phyloP scores from a whole-genome alignment of 2,329 filamentous ascomycete species.

The Phialemonium atrogriseum region DNA sequence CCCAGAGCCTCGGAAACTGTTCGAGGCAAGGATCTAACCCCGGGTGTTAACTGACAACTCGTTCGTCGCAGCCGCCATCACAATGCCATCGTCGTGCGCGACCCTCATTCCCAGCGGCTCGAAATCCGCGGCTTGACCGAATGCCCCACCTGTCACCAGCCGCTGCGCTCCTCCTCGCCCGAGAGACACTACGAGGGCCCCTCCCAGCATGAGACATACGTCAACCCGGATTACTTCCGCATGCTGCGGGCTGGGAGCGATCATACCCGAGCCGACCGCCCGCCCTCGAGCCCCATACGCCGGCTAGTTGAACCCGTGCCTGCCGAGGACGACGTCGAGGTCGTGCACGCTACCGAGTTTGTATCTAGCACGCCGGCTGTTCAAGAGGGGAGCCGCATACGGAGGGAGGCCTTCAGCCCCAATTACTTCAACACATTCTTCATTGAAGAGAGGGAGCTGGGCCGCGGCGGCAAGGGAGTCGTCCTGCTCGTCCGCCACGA shows the following conservation, averaged over 20 bases:
- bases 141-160: conserved; percentile 87
- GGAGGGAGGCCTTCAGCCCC: conserved; percentile 77
- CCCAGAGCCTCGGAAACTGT: background rate
- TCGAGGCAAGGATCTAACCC: background rate
- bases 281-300: conserved; percentile 45
- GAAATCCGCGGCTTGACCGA: conserved; percentile 69
- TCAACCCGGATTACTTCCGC: conserved; percentile 89
- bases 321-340: conserved; percentile 18
- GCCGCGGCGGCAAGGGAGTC: conserved; percentile 87
- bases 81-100: conserved; percentile 86
- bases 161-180: conserved; percentile 44
- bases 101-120: conserved; percentile 75
- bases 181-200: conserved; percentile 41
- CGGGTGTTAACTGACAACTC: conserved; percentile 2
- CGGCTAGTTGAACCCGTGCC: conserved; percentile 39
- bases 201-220: conserved; percentile 55
- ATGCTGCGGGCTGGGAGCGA: conserved; percentile 61
- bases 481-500: conserved; percentile 90
- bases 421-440: conserved; percentile 94
- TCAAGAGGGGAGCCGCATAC: conserved; percentile 60
- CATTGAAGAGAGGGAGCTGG: conserved; percentile 76
- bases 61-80: conserved; percentile 64
- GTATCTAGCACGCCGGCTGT: conserved; percentile 43
- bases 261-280: conserved; percentile 33
- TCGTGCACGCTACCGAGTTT: conserved; percentile 36